Percentiles rank a stretch among this genome's conserved stretches.
Conservation (phyloP, 2,329 filamentous ascomycete genomes). For the Aspergillus sergii region DNA sequence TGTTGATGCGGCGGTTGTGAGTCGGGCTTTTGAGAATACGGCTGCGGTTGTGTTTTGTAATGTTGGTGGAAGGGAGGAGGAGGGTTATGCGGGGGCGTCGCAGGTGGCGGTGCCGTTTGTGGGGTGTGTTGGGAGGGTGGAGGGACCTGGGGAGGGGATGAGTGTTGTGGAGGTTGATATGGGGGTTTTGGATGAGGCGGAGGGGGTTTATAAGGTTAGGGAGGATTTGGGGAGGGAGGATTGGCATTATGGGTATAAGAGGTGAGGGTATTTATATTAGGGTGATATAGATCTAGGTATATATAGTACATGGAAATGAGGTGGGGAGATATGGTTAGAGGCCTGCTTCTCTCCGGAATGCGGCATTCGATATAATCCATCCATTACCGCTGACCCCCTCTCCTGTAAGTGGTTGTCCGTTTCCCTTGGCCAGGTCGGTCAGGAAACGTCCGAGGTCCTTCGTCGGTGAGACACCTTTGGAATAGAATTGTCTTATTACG, state of each 20-base stretch:
- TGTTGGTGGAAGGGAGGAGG: constrained; percentile 46
- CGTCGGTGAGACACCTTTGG: constrained; percentile 45
- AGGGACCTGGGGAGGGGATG: constrained; percentile 64
- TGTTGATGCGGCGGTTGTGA: constrained; percentile 54
- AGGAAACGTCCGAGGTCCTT: constrained; percentile 51
- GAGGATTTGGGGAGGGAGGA: constrained; percentile 28
- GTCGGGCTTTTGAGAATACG: constrained; percentile 61
- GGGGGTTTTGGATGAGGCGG: constrained; percentile 56
- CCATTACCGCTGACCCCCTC: constrained; percentile 12
- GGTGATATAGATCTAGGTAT: neutral
- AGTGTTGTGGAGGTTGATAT: constrained; percentile 61
- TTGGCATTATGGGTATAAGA: constrained; percentile 1
- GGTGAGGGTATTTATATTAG: too few relatives aligned
- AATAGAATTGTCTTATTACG: neutral
- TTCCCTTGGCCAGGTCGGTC: constrained; percentile 47
- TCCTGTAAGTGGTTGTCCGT: constrained; percentile 8
- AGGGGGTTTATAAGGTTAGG: constrained; percentile 33
- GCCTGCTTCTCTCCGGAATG: constrained; percentile 13
- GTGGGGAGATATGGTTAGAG: neutral
- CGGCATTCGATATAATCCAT: constrained; percentile 16
- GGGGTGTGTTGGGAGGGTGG: constrained; percentile 56
- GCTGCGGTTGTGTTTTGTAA: constrained; percentile 61
- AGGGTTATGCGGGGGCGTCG: constrained; percentile 55
- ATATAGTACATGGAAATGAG: neutral
- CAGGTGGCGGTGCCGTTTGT: constrained; percentile 59